These are phyloP conservation scores for Bauhinia variegata DNA, from an alignment of 306 rosid genomes.

Conservation along the genomic window DNA sequence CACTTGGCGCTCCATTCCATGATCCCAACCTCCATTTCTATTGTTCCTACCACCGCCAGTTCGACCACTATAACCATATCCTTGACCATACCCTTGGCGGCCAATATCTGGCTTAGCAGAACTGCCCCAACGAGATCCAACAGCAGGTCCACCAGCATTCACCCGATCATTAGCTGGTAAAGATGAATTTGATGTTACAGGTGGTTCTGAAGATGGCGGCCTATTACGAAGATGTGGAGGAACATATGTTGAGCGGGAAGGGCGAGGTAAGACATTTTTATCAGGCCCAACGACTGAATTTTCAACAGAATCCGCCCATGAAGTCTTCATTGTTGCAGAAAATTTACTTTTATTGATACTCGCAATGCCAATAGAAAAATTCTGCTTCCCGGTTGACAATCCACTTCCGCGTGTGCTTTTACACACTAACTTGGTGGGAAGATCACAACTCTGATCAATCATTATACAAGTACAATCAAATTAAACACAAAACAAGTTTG, in stretches of 20 bases:
- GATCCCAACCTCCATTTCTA: constrained; percentile 60
- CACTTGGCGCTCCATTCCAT: constrained; percentile 66
- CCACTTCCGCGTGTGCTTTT: constrained; percentile 32
- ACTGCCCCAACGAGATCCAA: constrained; percentile 48
- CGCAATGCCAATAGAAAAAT: constrained; percentile 35
- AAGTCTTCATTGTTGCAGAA: constrained; percentile 55
- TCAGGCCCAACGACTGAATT: constrained; percentile 48
- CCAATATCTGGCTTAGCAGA: constrained; percentile 50
- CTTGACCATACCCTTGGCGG: constrained; percentile 43
- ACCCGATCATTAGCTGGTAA: constrained; percentile 36
- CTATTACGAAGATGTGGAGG: constrained; percentile 82
- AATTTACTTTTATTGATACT: constrained; percentile 25
- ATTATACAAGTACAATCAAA: constrained; percentile 30
- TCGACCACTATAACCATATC: constrained; percentile 37
- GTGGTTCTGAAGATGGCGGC: constrained; percentile 48
- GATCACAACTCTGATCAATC: constrained; percentile 30
- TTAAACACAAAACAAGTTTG: constrained; percentile 24
- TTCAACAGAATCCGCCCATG: constrained; percentile 78
- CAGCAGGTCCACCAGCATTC: constrained; percentile 45
- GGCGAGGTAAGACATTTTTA: constrained; percentile 37
- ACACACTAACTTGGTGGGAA: background rate
- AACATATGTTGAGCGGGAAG: constrained; percentile 59
- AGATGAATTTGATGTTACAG: constrained; percentile 33
- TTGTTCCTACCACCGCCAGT: constrained; percentile 56
- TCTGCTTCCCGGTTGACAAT: constrained; percentile 31